Evolutionary conservation across 2,329 filamentous ascomycete species (phyloP).

Genomic region (Rasamsonia emersonii): DNA sequence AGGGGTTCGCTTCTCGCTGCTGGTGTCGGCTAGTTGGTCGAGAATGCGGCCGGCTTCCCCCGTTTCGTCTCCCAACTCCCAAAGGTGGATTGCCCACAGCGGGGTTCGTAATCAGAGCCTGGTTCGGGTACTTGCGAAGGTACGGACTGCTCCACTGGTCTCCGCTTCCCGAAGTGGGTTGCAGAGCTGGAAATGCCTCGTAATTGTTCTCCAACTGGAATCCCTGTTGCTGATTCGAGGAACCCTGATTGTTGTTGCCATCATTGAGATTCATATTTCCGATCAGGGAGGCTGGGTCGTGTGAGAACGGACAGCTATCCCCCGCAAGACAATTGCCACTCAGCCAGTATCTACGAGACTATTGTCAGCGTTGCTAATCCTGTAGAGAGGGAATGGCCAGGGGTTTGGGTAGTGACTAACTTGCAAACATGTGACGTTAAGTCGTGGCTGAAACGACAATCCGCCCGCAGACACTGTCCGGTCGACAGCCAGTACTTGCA

Average conservation of each 20-base stretch:
- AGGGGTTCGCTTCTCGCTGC: slow-evolving; percentile 52
- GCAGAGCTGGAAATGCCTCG: slow-evolving; percentile 73
- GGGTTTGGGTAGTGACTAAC: slow-evolving; percentile 49
- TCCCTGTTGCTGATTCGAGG: slow-evolving; percentile 52
- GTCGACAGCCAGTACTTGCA: slow-evolving; percentile 97
- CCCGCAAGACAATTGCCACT: slow-evolving; percentile 92
- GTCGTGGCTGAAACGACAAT: slow-evolving; percentile 96
- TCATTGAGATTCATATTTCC: slow-evolving; percentile 69
- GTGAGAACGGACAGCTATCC: slow-evolving; percentile 90
- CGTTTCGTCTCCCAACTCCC: slow-evolving; percentile 26
- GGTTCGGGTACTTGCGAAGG: slow-evolving; percentile 34
- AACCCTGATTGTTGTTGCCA: slow-evolving; percentile 34
- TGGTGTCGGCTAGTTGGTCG: slow-evolving; percentile 77
- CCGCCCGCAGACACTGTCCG: slow-evolving; percentile 88
- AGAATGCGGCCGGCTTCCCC: slow-evolving; percentile 63
- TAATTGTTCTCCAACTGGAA: slow-evolving; percentile 71
- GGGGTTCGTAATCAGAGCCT: slow-evolving; percentile 38
- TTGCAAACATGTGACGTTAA: slow-evolving; percentile 96
- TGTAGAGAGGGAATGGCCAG: background rate
- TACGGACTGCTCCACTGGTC: slow-evolving; percentile 51
- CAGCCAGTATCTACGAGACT: slow-evolving; percentile 62
- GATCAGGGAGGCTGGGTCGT: slow-evolving; percentile 82
- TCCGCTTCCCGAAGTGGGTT: slow-evolving; percentile 48
- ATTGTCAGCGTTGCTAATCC: slow-evolving; percentile 1
- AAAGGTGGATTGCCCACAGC: slow-evolving; percentile 25